These are phyloP conservation scores for Termitomyces sp. DNA, from an alignment of 768 basidiomycete genomes.

Conservation along the genomic window DNA sequence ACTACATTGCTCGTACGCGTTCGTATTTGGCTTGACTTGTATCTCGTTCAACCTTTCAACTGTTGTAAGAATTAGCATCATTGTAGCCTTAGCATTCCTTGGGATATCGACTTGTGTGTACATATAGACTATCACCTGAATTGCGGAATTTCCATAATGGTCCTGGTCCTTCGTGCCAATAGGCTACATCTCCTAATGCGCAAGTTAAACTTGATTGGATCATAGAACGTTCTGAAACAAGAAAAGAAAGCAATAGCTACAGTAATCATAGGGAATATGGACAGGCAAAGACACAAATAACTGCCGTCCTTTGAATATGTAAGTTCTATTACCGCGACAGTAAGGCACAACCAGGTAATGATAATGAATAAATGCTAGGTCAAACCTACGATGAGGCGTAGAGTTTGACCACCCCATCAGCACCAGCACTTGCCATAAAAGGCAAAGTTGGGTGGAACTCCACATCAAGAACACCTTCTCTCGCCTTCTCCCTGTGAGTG, in stretches of 20 bases:
- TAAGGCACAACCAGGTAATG: conserved; percentile 3
- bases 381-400: conserved; percentile 74
- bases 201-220: conserved; percentile 1
- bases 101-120: neutral
- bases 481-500: conserved; percentile 82
- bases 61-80: conserved; percentile 26
- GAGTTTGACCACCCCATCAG: conserved; percentile 89
- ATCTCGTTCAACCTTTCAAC: conserved; percentile 3
- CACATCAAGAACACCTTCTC: conserved; percentile 87
- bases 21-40: neutral
- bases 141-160: neutral
- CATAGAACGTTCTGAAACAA: conserved; percentile 15
- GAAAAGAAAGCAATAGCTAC: conserved; percentile 21
- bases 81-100: conserved; percentile 35
- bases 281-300: conserved; percentile 18
- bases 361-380: conserved; percentile 1
- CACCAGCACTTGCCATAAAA: conserved; percentile 91
- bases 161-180: neutral
- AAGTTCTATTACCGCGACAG: conserved; percentile 25
- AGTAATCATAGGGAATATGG: conserved; percentile 20
- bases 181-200: neutral
- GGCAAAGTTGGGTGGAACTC: conserved; percentile 80
- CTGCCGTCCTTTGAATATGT: conserved; percentile 29
- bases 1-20: conserved; percentile 3
- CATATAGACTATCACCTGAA: neutral